Evolutionary conservation across 345 rosid genomes (phyloP).

Genomic region (Rubroshorea leprosula): DNA sequence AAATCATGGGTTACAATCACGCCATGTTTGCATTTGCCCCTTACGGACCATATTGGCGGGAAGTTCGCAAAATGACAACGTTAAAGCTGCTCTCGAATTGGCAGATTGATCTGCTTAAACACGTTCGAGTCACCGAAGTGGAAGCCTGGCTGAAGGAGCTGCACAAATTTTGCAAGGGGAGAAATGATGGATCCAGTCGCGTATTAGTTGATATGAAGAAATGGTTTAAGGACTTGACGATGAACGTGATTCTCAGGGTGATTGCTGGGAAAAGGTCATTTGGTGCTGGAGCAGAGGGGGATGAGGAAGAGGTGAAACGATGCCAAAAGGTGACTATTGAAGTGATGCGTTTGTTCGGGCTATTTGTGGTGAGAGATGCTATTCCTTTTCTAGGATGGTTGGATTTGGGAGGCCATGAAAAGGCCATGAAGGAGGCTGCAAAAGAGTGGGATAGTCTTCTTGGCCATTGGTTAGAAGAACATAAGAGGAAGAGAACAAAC

Average conservation of each 20-base stretch:
- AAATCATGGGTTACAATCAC: slow-evolving; percentile 23
- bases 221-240: slow-evolving; percentile 40
- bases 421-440: slow-evolving; percentile 29
- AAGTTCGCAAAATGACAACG: slow-evolving; percentile 26
- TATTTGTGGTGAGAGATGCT: slow-evolving; percentile 23
- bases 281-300: slow-evolving; percentile 12
- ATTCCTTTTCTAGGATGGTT: slow-evolving; percentile 29
- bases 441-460: slow-evolving; percentile 20
- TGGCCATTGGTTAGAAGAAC: slow-evolving; percentile 24
- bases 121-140: slow-evolving; percentile 19
- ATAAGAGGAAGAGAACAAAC: slow-evolving; percentile 3
- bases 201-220: slow-evolving; percentile 30
- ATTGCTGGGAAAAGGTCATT: slow-evolving; percentile 47
- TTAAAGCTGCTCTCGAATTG: slow-evolving; percentile 23
- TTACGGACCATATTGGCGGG: slow-evolving; percentile 30
- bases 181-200: not conserved
- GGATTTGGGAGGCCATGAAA: slow-evolving; percentile 35
- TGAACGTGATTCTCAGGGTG: slow-evolving; percentile 34
- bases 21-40: slow-evolving; percentile 26
- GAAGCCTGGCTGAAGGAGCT: slow-evolving; percentile 17
- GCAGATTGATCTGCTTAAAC: slow-evolving; percentile 23
- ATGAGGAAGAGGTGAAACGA: slow-evolving; percentile 19
- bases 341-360: slow-evolving; percentile 18
- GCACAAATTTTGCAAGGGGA: slow-evolving; percentile 11
- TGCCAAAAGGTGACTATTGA: slow-evolving; percentile 16